Base-by-base conservation (phyloP, 2,329 filamentous ascomycete genomes). In the Pyrenophora tritici-repentis region DNA sequence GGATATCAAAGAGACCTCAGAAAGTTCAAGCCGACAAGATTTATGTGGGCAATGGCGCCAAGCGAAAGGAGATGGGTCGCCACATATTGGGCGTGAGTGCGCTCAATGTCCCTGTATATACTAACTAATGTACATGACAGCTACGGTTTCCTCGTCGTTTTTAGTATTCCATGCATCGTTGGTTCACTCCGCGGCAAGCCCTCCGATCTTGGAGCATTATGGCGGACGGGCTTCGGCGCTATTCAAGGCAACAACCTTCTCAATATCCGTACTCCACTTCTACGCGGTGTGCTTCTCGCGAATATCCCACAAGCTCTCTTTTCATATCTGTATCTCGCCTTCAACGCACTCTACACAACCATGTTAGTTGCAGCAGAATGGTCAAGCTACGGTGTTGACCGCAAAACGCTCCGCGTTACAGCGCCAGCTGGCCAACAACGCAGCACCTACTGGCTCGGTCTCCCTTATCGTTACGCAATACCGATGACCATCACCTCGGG, bases 321-420 rank as follows among this genome's bases (percentile, higher is more conserved):
- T 0, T 79, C 76, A 0, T 65, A 78, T 17, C 31, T 80, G 0
- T 81, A 83, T 55, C 65, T 80, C 6, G 62, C 71, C 2, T 78
- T 75, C 65, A 81, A 81, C 55, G 67, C 68, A 3, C 65, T 81
- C 3, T 68, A 78, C 17, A 83, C 78, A 0, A 72, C 63, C 6
- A 80, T 82, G 68, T 69, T 80, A 1, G 58, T 78, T 0, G 76
- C 75, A 1, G 60, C 68, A 5, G 82, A 85, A 63, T 84, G 76
- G 64, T 73, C 68, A 32, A 55, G 60, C 0, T 81, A 77, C 62
- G 63, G 70, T 1, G 14, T 48, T 0, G 2, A 58, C 0, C 64
- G 65, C 4, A 77, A 75, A 44, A 37, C 59, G 0, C 66, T 79
- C 0, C 69, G 76, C 1, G 76, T 78, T 1, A 75, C 73, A 2